A percentile compares a stretch with the other conserved stretches of the same genome.
Conservation (phyloP, 768 basidiomycete species). For the Russula sp. region DNA sequence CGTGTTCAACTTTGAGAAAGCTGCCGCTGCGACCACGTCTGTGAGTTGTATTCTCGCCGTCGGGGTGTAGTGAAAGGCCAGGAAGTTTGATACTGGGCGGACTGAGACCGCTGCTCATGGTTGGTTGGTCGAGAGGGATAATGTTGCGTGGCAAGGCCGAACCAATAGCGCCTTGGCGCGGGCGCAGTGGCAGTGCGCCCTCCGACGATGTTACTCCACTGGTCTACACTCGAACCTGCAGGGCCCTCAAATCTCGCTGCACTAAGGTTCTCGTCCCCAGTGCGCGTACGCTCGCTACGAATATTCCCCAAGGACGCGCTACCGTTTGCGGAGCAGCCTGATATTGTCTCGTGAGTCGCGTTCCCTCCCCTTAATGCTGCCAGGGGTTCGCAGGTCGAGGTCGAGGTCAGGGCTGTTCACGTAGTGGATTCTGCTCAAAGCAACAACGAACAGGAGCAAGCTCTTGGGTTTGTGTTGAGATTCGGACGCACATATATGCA, state of each 20-base stretch:
- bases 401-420: conserved; percentile 1
- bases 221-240: conserved; percentile 57
- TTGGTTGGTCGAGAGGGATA: not conserved
- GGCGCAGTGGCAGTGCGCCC: not conserved
- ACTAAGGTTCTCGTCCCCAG: conserved; percentile 61
- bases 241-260: conserved; percentile 57
- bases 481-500: not conserved
- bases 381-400: not conserved
- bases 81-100: conserved; percentile 18
- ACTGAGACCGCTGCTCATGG: conserved; percentile 9
- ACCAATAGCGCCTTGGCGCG: not conserved
- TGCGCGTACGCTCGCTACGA: conserved; percentile 60
- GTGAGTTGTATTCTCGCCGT: not conserved
- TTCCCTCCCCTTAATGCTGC: not conserved
- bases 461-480: not conserved
- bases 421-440: not conserved
- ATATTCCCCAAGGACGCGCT: conserved; percentile 61
- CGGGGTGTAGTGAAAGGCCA: conserved; percentile 9
- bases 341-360: conserved; percentile 53
- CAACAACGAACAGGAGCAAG: not conserved
- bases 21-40: conserved; percentile 58
- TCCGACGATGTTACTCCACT: conserved; percentile 43
- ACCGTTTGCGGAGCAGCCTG: conserved; percentile 56
- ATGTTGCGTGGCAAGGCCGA: not conserved
- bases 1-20: conserved; percentile 80